These are phyloP conservation scores for Thuidium tamariscinum DNA, from an alignment of 225 moss, liverwort and hornwort genomes.

Conservation along the genomic window DNA sequence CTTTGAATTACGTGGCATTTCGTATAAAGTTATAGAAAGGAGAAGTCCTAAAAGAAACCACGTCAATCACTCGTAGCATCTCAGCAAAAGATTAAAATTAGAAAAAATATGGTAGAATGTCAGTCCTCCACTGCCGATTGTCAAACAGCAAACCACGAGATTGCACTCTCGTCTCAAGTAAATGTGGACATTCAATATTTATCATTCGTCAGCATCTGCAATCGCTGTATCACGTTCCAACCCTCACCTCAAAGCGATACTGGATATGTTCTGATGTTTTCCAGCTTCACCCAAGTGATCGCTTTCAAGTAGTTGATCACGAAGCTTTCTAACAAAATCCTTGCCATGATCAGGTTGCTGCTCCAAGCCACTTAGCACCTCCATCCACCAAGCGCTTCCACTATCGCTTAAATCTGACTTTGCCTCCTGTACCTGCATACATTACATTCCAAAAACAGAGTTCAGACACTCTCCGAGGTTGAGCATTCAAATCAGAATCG, in stretches of 20 bases:
- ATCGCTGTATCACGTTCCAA: neutral
- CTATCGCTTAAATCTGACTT: slow-evolving; percentile 39
- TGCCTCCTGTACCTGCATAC: slow-evolving; percentile 54
- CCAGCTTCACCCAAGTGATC: slow-evolving; percentile 71
- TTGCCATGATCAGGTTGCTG: slow-evolving; percentile 40
- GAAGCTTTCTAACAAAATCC: slow-evolving; percentile 59
- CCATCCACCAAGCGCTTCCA: slow-evolving; percentile 86
- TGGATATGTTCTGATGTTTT: slow-evolving; percentile 85
- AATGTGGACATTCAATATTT: neutral
- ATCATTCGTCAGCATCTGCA: neutral
- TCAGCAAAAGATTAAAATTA: neutral
- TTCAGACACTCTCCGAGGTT: neutral
- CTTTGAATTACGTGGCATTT: neutral
- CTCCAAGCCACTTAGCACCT: slow-evolving; percentile 41
- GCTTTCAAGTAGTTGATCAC: slow-evolving; percentile 62
- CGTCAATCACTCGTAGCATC: neutral
- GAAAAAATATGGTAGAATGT: neutral
- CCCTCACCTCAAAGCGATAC: slow-evolving; percentile 73
- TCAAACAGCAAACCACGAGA: neutral
- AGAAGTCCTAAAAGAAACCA: neutral
- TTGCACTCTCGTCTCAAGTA: neutral
- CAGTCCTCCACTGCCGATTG: neutral
- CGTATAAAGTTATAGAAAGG: neutral
- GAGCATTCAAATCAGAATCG: neutral
- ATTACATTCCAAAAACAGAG: neutral